These are phyloP conservation scores for Spergularia bocconei DNA, from an alignment of 148 eudicot genomes.

Conservation along the genomic window DNA sequence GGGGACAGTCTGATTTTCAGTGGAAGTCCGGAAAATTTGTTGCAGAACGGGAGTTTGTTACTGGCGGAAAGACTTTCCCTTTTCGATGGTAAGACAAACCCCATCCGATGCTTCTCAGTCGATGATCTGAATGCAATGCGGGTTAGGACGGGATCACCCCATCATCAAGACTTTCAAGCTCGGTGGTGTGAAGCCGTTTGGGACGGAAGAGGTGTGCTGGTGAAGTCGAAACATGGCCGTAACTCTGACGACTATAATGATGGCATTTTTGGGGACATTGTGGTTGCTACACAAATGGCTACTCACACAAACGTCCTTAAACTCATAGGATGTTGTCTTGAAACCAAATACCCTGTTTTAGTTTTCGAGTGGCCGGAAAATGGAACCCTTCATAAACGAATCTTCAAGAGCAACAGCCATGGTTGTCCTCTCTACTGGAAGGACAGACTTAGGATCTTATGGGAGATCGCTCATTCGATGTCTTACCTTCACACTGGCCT, in stretches of 20 bases:
- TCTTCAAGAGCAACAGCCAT: neutral
- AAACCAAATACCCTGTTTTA: constrained; percentile 11
- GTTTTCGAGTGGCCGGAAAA: neutral
- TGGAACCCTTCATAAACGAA: neutral
- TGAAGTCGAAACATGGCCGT: neutral
- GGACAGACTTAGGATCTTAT: neutral
- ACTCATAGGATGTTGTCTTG: constrained; percentile 20
- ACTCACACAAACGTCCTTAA: constrained; percentile 8
- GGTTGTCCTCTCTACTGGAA: neutral
- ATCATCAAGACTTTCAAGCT: too few species aligned
- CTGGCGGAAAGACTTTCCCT: constrained; percentile 9
- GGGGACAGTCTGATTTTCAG: neutral
- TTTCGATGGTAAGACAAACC: constrained; percentile 15
- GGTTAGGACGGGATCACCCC: too few species aligned
- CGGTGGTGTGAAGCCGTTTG: neutral
- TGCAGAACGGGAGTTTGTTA: neutral
- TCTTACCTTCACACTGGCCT: constrained; percentile 13
- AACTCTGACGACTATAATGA: too few species aligned
- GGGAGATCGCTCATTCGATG: constrained; percentile 6
- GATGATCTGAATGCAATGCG: neutral
- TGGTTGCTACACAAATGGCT: constrained; percentile 5
- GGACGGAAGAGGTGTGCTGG: neutral
- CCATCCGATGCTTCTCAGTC: neutral
- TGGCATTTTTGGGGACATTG: constrained; percentile 9
- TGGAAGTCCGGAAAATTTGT: neutral